Base-by-base conservation (phyloP, 805 yeast genomes). In the Tetrapisispora phaffii region DNA sequence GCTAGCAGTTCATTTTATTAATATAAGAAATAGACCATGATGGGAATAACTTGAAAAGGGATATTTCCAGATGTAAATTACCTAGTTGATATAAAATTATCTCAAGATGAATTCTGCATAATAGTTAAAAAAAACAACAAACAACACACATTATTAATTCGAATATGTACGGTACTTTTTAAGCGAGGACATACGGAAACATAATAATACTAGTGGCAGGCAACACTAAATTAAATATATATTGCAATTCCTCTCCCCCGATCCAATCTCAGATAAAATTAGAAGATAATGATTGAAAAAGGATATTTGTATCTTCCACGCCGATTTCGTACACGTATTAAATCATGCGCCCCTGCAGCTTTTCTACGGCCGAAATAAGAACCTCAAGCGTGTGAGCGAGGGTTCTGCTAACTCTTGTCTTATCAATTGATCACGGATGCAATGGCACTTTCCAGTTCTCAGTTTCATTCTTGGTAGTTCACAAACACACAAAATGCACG, bases 211-310 rank as follows among this genome's bases (percentile, higher is more conserved):
- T 32, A 19, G 13, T 32, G 13, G 35, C 13, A 32, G 20, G 16
- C 8, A 26, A 26, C 12, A 26, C 13, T 26, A 13, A 26, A 26
- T 26, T 8, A 26, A 26, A 26, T 26, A 26, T 26, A 26, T 26
- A 26, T 8, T 8, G 13, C 13, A 32, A 32, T 16, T 32, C 21
- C n/a, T 16, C 35, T 32, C 19, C 7, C 13, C 31, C 31, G 28
- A 35, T 35, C 17, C 15, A 36, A 36, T 36, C 39, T 36, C 21
- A 36, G 39, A 36, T 36, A 22, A 36, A 15, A 36, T 36, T 26
- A 26, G 37, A 22, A 36, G 39, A 28, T 22, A 7, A 23, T 36
- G 39, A 6, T 36, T 13, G 7, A 22, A 36, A 36, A 36, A 15
- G 39, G 39, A 36, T 36, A 36, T 23, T 23, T 36, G 26, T n/a